Evolutionary conservation across 257 asterid species (phyloP).

Genomic region (Capsicum pubescens): DNA sequence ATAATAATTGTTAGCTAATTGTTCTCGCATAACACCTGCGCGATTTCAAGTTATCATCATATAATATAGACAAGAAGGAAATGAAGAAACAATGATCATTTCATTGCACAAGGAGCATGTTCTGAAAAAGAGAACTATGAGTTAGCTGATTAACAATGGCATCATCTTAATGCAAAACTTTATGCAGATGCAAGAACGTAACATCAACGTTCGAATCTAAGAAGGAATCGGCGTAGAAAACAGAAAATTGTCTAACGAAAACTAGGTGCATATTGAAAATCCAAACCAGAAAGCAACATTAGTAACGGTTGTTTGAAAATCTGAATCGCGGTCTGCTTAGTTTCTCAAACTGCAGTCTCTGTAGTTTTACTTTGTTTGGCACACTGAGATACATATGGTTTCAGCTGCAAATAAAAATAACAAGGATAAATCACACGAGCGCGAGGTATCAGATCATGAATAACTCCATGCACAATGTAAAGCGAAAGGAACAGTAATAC

Average conservation of each 20-base stretch:
- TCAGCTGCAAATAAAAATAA: conserved; percentile 52
- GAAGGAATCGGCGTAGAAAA: background rate
- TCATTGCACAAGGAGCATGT: background rate
- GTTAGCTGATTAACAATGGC: background rate
- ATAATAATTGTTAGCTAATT: background rate
- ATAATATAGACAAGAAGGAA: background rate
- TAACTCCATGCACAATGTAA: background rate
- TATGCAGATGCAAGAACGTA: background rate
- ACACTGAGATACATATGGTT: conserved; percentile 75
- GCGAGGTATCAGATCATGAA: background rate
- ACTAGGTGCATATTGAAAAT: background rate
- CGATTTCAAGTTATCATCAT: background rate
- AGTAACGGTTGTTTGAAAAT: background rate
- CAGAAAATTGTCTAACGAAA: background rate
- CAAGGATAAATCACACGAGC: background rate
- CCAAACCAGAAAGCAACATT: background rate
- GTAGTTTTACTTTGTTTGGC: conserved; percentile 44
- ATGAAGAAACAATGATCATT: background rate
- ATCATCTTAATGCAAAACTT: background rate
- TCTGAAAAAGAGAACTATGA: background rate
- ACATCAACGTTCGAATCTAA: background rate
- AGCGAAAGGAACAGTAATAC: background rate
- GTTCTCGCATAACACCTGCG: background rate
- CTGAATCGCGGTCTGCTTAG: no score
- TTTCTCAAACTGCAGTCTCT: background rate